A percentile compares a stretch with the other conserved stretches of the same genome.
These are phyloP conservation scores for Microcos paniculata DNA, from an alignment of 345 rosid species.

Conservation along the genomic window DNA sequence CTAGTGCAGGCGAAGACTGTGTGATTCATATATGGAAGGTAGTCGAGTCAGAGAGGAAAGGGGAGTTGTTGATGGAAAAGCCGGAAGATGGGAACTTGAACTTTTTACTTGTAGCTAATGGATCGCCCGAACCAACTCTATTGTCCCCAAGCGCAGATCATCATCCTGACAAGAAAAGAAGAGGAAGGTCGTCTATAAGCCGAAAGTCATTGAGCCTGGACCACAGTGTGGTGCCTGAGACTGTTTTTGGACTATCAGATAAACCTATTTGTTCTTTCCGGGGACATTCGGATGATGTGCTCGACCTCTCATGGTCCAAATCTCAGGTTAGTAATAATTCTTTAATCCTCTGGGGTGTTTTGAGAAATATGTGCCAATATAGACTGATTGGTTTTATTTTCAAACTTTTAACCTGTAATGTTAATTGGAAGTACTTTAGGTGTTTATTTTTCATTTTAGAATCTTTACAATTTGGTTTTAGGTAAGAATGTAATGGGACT, in stretches of 20 bases:
- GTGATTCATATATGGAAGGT: constrained; percentile 89
- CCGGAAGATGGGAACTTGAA: constrained; percentile 64
- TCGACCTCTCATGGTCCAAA: constrained; percentile 98
- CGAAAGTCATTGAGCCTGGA: constrained; percentile 85
- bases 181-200: constrained; percentile 70
- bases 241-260: constrained; percentile 78
- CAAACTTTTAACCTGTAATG: background rate
- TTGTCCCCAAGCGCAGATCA: constrained; percentile 54
- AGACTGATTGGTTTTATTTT: background rate
- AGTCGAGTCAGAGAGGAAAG: constrained; percentile 68
- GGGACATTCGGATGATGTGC: constrained; percentile 86
- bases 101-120: constrained; percentile 55
- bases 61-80: constrained; percentile 79
- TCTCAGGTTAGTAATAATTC: constrained; percentile 64
- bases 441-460: background rate
- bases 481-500: background rate
- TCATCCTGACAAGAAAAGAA: constrained; percentile 63
- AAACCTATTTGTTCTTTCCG: constrained; percentile 86
- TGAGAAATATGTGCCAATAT: background rate
- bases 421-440: background rate
- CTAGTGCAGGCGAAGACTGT: constrained; percentile 97
- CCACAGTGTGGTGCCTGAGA: constrained; percentile 62
- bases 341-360: background rate
- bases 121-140: constrained; percentile 73
- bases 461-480: background rate